Evolutionary conservation across 441 rosid genomes (phyloP).

Genomic region (Aquilaria agallochum): DNA sequence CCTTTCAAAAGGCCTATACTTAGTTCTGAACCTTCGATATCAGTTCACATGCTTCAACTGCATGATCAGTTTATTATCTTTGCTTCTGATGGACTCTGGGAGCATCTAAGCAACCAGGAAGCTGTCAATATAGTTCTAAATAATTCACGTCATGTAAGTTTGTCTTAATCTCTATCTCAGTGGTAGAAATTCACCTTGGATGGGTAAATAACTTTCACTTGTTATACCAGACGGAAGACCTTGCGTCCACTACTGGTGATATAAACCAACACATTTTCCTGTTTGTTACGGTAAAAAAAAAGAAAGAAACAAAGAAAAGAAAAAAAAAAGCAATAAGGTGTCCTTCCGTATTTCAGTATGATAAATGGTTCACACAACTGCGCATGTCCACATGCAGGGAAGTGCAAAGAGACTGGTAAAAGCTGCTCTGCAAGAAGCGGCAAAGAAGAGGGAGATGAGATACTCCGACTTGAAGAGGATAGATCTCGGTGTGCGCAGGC

Average conservation of each 20-base stretch:
- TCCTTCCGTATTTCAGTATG: too few species aligned
- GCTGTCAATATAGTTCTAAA: conserved; percentile 89
- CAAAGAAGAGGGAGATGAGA: conserved; percentile 40
- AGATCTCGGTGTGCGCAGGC: conserved; percentile 88
- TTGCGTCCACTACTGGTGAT: too few species aligned
- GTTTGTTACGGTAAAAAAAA: too few species aligned
- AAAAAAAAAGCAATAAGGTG: too few species aligned
- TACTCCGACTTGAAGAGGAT: conserved; percentile 97
- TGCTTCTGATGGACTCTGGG: conserved; percentile 96
- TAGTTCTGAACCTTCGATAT: conserved; percentile 78
- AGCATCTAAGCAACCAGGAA: conserved; percentile 90
- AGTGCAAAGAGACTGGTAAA: conserved; percentile 87
- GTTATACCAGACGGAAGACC: too few species aligned
- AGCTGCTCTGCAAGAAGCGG: not conserved
- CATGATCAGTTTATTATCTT: conserved; percentile 27
- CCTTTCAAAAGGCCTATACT: conserved; percentile 71
- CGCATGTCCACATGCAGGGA: conserved; percentile 52
- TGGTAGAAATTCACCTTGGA: too few species aligned
- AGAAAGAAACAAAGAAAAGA: too few species aligned
- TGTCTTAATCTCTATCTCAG: not conserved
- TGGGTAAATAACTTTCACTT: too few species aligned
- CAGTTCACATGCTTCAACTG: conserved; percentile 60
- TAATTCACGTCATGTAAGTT: conserved; percentile 63
- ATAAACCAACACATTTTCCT: too few species aligned
- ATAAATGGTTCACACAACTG: too few species aligned